Base-by-base conservation (phyloP, 2,329 filamentous ascomycete genomes). In the Decorospora gaudefroyi region DNA sequence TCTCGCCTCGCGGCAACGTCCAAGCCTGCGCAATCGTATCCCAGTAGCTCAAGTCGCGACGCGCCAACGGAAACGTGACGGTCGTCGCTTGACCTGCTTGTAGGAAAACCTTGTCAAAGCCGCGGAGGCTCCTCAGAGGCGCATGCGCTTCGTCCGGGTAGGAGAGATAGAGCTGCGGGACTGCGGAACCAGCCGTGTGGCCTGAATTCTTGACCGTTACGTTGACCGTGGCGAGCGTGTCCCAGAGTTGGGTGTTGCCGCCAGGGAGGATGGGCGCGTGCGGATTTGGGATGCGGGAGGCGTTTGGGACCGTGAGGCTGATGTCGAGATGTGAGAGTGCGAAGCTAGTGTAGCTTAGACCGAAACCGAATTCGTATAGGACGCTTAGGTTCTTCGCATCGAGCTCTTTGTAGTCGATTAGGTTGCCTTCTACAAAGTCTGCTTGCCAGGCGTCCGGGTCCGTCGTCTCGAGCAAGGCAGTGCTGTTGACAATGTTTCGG, bases 111-210 rank as follows among this genome's bases (percentile, higher is more conserved):
- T 82, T 82, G 3, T 78, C 73, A 43, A 83, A 83, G 5, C 66
- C 63, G 15, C 65, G 53, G 12, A 70, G 34, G 69, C 78, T 51
- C 34, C 68, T 69, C 4, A 74, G 69, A 49, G n/a, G 72, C 45
- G 42, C 49, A 11, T 48, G 42, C 1, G 60, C 53, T 27, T 65
- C 59, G 4, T 35, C 43, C 26, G 70, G 70, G 21, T 70, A 73
- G 70, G 64, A 76, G n/a, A 83, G 62, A 59, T 84, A 84, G 1
- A 84, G 67, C 64, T 84, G 81, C 2, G 77, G 69, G 0, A 83
- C 76, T 7, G 76, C 72, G 2, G 74, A 74, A 17, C 78, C 80
- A 15, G 65, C 58, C 2, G 72, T 55, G 3, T 57, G 46, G 12
- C 81, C 81, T 0, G 75, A 78, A 68, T 84, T 84, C 23, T 64